Evolutionary conservation across 1,284 basidiomycete species (phyloP), one percentile per base, ranked within the genome.

Genomic region (Tylopilus sp.): DNA sequence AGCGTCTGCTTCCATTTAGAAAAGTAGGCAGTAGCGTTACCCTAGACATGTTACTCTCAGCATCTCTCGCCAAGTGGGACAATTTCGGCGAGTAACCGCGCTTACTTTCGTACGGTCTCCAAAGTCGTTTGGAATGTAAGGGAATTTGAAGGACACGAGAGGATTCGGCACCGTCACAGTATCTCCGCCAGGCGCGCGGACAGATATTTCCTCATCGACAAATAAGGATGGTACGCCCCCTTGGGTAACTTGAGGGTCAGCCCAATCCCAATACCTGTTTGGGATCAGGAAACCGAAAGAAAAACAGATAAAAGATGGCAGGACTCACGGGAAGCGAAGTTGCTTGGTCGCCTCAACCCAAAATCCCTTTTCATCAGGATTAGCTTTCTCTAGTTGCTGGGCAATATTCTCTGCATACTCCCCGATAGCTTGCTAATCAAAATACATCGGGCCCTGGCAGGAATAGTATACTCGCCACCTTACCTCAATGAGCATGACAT

Each of bases 401-500:
- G 72, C 72, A 53, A 74, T 60, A 49, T 69, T 65, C 53, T 67
- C 62, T 10, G 74, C 74, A 3, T 69, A 62, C 24, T 73, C 67
- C 55, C 72, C 72, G 19, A 74, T 75, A 1, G 62, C 66, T 74
- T 76, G 72, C 72, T 74, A 47, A 32, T 29, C 32, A 32, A 18
- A 22, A 6, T 41, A 4, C 10, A 24, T 66, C 38, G 44, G 26
- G 24, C n/a, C n/a, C n/a, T n/a, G n/a, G n/a, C n/a, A n/a, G n/a
- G n/a, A n/a, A n/a, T n/a, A n/a, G n/a, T n/a, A n/a, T n/a, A n/a
- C n/a, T n/a, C n/a, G n/a, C n/a, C n/a, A n/a, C 6, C 32, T 12
- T 53, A 77, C 73, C 57, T 74, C 73, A n/a, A 77, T 47, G 22
- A 77, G 67, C 72, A 74, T 65, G 6, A 77, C 33, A 53, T 74